Percentiles rank a stretch among this genome's conserved stretches.
Evolutionary conservation across 495 filamentous ascomycete species (phyloP).

Genomic region (Antarctomyces pellizariae): DNA sequence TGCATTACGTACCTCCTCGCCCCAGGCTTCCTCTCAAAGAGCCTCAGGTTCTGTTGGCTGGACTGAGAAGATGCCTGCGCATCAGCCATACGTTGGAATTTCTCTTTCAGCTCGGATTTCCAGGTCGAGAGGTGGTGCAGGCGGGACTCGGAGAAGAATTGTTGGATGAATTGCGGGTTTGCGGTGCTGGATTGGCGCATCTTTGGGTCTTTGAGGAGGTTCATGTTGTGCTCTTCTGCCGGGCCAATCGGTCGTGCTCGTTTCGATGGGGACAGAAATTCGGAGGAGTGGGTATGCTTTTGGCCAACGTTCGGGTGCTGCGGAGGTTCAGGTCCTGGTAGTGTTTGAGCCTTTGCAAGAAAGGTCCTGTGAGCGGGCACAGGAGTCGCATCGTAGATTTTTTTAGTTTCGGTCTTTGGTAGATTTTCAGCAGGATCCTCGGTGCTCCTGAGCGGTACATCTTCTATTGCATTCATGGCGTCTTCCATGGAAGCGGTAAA

Average conservation of each 20-base stretch:
- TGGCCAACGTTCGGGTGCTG: too few species aligned
- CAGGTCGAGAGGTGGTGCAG: conserved; percentile 86
- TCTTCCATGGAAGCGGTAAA: conserved; percentile 12
- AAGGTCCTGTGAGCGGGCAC: too few species aligned
- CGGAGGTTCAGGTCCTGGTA: too few species aligned
- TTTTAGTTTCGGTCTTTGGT: too few species aligned
- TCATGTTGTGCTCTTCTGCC: conserved; percentile 76
- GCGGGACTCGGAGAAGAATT: conserved; percentile 82
- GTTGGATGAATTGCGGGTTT: conserved; percentile 78
- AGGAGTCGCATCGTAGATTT: too few species aligned
- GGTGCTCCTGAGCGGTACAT: too few species aligned
- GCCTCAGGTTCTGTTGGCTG: conserved; percentile 20
- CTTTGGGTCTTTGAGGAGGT: conserved; percentile 55
- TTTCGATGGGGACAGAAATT: too few species aligned
- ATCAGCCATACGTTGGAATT: conserved; percentile 52
- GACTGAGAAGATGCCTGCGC: conserved; percentile 37
- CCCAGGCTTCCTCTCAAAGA: conserved; percentile 29
- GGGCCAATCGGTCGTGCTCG: too few species aligned
- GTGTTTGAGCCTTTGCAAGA: too few species aligned
- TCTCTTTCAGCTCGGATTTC: conserved; percentile 81
- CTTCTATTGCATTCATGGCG: conserved; percentile 7
- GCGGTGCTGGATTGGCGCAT: conserved; percentile 67
- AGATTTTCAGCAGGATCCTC: too few species aligned
- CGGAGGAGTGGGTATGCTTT: too few species aligned
- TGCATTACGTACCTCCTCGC: conserved; percentile 71